Base-by-base conservation (phyloP, 768 basidiomycete species). In the Lentinula detonsa region DNA sequence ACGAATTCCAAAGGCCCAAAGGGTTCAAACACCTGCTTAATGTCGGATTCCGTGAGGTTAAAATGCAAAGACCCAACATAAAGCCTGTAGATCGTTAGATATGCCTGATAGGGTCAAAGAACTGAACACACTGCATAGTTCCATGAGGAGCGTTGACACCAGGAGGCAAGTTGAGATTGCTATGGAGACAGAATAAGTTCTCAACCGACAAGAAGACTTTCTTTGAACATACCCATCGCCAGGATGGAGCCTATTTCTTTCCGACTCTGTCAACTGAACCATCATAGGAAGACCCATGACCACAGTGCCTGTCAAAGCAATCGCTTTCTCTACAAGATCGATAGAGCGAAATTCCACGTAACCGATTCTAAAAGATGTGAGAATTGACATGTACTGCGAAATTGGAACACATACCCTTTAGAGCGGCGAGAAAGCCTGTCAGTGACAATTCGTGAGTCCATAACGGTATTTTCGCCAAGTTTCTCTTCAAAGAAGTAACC, bases 401-500 rank as follows among this genome's bases (percentile, higher is more conserved):
- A 11, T 52, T 55, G 21, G 39, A 56, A 43, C 33, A 62, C 85
- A 70, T 65, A 98, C 96, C 97, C 97, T 76, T 99, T 99, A n/a
- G 95, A 97, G 59, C 97, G 86, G 68, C 95, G 86, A 23, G 95
- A 95, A 59, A 97, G 77, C 67, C 95, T 82, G 69, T 99, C 97
- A 1, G 95, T 96, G 37, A 99, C 97, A 69, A 99, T 95, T 62
- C 95, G 81, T 31, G 96, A 91, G 69, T 99, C 97, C 80, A 95
- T 88, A 6, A 99, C 97, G 18, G 91, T 86, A 40, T 89, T 88
- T 76, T 94, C 91, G 21, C 95, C 96, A 49, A 98, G 81, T 72
- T 95, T 93, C 71, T 96, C 91, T 79, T 98, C 96, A 71, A 99
- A 98, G 80, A 99, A 99, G 76, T 95, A 92, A 65, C 95, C 95